These are phyloP conservation scores for Penicillium concentricum DNA, from an alignment of 2,329 filamentous ascomycete species.

Conservation along the genomic window DNA sequence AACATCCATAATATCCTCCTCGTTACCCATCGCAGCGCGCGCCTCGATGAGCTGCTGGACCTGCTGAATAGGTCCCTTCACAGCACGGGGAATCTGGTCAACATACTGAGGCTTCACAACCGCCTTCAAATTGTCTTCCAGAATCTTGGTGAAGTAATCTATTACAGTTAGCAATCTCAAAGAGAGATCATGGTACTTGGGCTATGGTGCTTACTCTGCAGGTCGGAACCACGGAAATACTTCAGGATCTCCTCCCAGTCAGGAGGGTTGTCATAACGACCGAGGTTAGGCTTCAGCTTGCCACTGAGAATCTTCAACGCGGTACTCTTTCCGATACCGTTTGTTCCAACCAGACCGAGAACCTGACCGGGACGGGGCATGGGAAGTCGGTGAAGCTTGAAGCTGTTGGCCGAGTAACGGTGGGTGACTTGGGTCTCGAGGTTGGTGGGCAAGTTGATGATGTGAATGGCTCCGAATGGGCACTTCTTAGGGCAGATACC, in stretches of 20 bases:
- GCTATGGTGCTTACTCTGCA: slow-evolving; percentile 70
- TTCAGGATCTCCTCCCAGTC: slow-evolving; percentile 99
- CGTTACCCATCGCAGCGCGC: slow-evolving; percentile 73
- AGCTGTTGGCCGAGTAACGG: slow-evolving; percentile 98
- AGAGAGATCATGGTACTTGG: background rate
- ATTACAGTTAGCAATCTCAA: slow-evolving; percentile 13
- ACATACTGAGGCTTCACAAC: slow-evolving; percentile 99
- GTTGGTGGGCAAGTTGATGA: slow-evolving; percentile 99
- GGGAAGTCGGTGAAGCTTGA: slow-evolving; percentile 96
- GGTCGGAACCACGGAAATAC: slow-evolving; percentile 94
- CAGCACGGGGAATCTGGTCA: slow-evolving; percentile 92
- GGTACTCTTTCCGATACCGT: slow-evolving; percentile 99
- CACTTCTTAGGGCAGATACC: slow-evolving; percentile 99
- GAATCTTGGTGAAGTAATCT: slow-evolving; percentile 98
- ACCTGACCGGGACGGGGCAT: slow-evolving; percentile 96
- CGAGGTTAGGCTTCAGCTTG: slow-evolving; percentile 97
- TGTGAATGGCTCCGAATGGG: slow-evolving; percentile 96
- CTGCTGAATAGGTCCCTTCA: slow-evolving; percentile 75
- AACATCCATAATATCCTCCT: slow-evolving; percentile 76
- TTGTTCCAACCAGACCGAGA: slow-evolving; percentile 93
- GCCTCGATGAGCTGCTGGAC: slow-evolving; percentile 77
- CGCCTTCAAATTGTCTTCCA: slow-evolving; percentile 95
- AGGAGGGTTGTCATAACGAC: slow-evolving; percentile 90
- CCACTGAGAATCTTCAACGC: slow-evolving; percentile 97
- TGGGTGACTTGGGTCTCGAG: slow-evolving; percentile 98